Conservation (phyloP, 2,329 filamentous ascomycete species). For the Salinomyces thailandicus region DNA sequence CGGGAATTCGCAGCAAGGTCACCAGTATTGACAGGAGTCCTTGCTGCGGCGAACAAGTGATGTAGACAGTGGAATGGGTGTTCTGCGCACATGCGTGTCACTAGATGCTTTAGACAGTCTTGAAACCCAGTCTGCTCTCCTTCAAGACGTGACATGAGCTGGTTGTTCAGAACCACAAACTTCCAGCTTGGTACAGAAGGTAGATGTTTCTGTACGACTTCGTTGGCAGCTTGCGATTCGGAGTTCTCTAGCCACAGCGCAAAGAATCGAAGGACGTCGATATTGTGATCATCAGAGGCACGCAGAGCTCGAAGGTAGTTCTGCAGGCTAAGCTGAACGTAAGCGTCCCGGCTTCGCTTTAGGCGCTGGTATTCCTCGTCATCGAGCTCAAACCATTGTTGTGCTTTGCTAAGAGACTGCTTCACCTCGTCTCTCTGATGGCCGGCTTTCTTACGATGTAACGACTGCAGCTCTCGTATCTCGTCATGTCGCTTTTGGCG, state of each 20-base stretch:
- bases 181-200: conserved; percentile 74
- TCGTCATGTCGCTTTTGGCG: conserved; percentile 74
- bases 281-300: conserved; percentile 80
- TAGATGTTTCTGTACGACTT: conserved; percentile 61
- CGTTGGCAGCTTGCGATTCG: conserved; percentile 64
- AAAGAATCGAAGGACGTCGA: conserved; percentile 82
- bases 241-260: conserved; percentile 88
- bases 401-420: conserved; percentile 59
- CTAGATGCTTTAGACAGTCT: conserved; percentile 57
- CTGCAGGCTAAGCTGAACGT: conserved; percentile 79
- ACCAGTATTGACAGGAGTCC: conserved; percentile 42
- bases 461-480: conserved; percentile 58
- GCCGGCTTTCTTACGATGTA: conserved; percentile 37
- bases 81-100: conserved; percentile 76
- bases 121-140: conserved; percentile 64
- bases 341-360: conserved; percentile 63
- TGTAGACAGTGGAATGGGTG: conserved; percentile 98
- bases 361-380: conserved; percentile 75
- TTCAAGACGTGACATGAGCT: conserved; percentile 85
- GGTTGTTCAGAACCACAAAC: conserved; percentile 88
- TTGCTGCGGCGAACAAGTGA: conserved; percentile 78
- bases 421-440: conserved; percentile 45
- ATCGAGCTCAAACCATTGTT: conserved; percentile 82
- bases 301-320: conserved; percentile 82
- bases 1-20: conserved; percentile 68